These are phyloP conservation scores for Cyclaneusma minus DNA, from an alignment of 2,329 filamentous ascomycete genomes.

Conservation along the genomic window DNA sequence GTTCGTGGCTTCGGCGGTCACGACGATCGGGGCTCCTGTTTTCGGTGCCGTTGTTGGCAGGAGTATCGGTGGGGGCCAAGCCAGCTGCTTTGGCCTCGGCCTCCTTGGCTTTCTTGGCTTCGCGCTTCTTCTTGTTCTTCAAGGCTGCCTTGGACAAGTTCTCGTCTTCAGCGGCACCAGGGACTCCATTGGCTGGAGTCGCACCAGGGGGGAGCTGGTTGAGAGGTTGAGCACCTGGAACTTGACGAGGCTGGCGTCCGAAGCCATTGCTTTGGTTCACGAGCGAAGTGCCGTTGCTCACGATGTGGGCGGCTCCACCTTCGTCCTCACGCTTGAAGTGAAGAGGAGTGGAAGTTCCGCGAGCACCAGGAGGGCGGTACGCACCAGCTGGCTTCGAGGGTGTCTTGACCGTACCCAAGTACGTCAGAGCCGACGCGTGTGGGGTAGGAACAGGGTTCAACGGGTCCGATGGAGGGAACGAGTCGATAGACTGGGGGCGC, in stretches of 20 bases:
- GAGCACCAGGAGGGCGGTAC: slow-evolving; percentile 86
- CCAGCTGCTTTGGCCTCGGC: slow-evolving; percentile 43
- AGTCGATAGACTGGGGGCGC: slow-evolving; percentile 57
- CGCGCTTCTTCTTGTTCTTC: slow-evolving; percentile 98
- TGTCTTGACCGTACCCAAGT: slow-evolving; percentile 76
- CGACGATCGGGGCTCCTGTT: slow-evolving; percentile 54
- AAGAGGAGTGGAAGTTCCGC: slow-evolving; percentile 74
- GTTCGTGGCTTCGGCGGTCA: slow-evolving; percentile 33
- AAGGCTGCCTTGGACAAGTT: slow-evolving; percentile 67
- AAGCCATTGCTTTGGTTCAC: slow-evolving; percentile 63
- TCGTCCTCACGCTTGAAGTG: slow-evolving; percentile 97
- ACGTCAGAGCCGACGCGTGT: slow-evolving; percentile 69
- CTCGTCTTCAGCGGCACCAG: slow-evolving; percentile 51
- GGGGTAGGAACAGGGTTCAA: slow-evolving; percentile 59
- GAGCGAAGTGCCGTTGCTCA: slow-evolving; percentile 61
- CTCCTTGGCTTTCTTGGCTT: slow-evolving; percentile 82
- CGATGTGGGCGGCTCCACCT: slow-evolving; percentile 74
- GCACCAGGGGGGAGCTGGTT: slow-evolving; percentile 52
- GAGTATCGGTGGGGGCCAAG: slow-evolving; percentile 20
- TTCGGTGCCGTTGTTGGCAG: slow-evolving; percentile 32
- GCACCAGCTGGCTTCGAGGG: slow-evolving; percentile 95
- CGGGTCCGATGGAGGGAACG: slow-evolving; percentile 49
- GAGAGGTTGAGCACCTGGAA: slow-evolving; percentile 73
- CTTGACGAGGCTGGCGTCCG: slow-evolving; percentile 54
- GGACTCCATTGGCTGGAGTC: slow-evolving; percentile 47